Evolutionary conservation across 2,329 filamentous ascomycete genomes (phyloP).

Genomic region (Claviceps paspali): DNA sequence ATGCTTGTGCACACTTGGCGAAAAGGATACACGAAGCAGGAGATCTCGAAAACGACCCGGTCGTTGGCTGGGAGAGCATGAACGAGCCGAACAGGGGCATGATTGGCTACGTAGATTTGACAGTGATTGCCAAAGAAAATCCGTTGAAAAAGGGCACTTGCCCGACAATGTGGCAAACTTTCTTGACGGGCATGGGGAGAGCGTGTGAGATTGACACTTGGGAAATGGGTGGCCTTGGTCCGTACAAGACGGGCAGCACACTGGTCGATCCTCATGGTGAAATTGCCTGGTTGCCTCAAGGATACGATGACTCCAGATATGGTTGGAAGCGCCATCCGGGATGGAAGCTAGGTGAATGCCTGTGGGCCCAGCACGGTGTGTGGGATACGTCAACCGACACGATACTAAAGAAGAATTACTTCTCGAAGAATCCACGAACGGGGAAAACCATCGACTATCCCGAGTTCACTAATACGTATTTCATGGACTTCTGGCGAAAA

Average conservation of each 20-base stretch:
- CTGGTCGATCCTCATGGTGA: conserved; percentile 81
- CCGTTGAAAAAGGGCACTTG: conserved; percentile 85
- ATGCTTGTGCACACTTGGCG: conserved; percentile 67
- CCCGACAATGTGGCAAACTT: conserved; percentile 86
- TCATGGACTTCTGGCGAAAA: conserved; percentile 68
- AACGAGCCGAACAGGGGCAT: conserved; percentile 91
- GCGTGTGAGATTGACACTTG: conserved; percentile 82
- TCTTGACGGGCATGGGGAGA: conserved; percentile 79
- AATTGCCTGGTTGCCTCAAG: conserved; percentile 66
- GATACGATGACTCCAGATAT: conserved; percentile 75
- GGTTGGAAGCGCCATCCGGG: conserved; percentile 75
- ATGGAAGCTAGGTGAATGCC: conserved; percentile 86
- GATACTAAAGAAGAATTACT: conserved; percentile 75
- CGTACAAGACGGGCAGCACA: conserved; percentile 71
- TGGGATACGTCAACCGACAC: conserved; percentile 75
- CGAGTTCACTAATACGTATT: conserved; percentile 81
- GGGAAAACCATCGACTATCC: conserved; percentile 65
- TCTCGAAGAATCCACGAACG: conserved; percentile 60
- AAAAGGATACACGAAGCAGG: conserved; percentile 77
- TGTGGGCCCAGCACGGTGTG: conserved; percentile 94
- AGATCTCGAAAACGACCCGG: conserved; percentile 69
- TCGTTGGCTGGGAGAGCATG: conserved; percentile 91
- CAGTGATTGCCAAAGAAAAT: conserved; percentile 69
- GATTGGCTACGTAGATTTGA: conserved; percentile 69
- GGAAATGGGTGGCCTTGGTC: conserved; percentile 87